These are phyloP conservation scores for Paxillus rubicundulus DNA, from an alignment of 768 basidiomycete genomes.

Conservation along the genomic window DNA sequence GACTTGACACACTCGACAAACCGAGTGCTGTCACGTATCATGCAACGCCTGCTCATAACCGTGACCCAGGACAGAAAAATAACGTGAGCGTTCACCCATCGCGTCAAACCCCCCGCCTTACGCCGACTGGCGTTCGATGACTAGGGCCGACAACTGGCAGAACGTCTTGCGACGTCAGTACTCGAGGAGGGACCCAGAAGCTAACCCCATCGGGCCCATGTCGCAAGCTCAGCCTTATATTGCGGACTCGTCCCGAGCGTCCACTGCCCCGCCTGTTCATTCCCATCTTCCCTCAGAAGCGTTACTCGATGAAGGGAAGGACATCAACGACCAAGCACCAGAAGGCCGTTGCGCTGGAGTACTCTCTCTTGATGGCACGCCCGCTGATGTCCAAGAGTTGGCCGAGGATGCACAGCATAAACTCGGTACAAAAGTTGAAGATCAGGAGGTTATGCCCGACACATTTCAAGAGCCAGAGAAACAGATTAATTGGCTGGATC, in stretches of 20 bases:
- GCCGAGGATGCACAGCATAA: slow-evolving; percentile 1
- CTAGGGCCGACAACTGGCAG: slow-evolving; percentile 77
- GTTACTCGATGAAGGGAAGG: slow-evolving; percentile 6
- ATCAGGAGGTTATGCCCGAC: slow-evolving; percentile 17
- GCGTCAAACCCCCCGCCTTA: slow-evolving; percentile 19
- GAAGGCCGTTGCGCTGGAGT: slow-evolving; percentile 5
- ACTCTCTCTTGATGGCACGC: slow-evolving; percentile 6
- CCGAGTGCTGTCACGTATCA: slow-evolving; percentile 65
- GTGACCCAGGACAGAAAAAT: slow-evolving; percentile 82
- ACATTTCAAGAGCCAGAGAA: slow-evolving; percentile 33
- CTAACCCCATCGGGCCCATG: slow-evolving; percentile 68
- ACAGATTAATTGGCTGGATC: slow-evolving; percentile 65
- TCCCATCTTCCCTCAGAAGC: slow-evolving; percentile 6
- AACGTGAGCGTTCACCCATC: slow-evolving; percentile 47
- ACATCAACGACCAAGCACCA: slow-evolving; percentile 12
- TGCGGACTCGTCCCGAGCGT: slow-evolving; percentile 31
- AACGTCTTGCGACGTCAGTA: slow-evolving; percentile 75
- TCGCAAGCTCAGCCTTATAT: slow-evolving; percentile 21
- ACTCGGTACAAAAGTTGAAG: slow-evolving; percentile 19
- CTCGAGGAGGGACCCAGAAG: slow-evolving; percentile 63
- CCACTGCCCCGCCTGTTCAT: slow-evolving; percentile 18
- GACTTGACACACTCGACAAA: slow-evolving; percentile 64
- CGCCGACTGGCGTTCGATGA: slow-evolving; percentile 14
- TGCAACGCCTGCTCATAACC: slow-evolving; percentile 69
- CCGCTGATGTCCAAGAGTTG: neutral